phyloP scores from a whole-genome alignment of 768 basidiomycete genomes.

The Tricholoma terreum region DNA sequence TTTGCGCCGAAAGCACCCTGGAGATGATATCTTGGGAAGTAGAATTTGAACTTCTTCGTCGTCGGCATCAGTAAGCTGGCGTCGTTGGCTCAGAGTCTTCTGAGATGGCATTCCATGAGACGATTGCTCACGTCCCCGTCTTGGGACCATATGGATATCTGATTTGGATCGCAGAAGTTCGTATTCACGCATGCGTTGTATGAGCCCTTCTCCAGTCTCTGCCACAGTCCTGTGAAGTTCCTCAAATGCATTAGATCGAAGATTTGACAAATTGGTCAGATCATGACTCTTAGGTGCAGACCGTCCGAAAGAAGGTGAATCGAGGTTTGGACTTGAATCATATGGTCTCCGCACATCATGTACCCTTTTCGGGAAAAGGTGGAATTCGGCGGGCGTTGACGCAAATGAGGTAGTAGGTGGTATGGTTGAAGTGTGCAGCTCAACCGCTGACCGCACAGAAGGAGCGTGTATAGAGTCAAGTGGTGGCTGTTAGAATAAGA shows the following conservation, averaged over 20 bases:
- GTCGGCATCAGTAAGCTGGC: conserved; percentile 30
- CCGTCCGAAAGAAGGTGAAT: conserved; percentile 12
- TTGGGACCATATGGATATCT: conserved; percentile 36
- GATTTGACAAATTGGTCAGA: conserved; percentile 34
- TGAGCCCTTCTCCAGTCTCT: conserved; percentile 64
- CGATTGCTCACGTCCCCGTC: conserved; percentile 41
- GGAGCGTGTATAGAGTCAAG: conserved; percentile 20
- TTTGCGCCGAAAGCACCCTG: conserved; percentile 20
- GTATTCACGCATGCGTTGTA: conserved; percentile 72
- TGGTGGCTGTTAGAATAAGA: conserved; percentile 23
- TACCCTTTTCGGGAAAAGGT: conserved; percentile 32
- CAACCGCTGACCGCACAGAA: conserved; percentile 5
- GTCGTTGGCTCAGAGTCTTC: conserved; percentile 15
- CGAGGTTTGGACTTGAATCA: conserved; percentile 14
- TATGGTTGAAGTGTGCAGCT: conserved; percentile 12
- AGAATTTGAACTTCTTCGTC: conserved; percentile 62
- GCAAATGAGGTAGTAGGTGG: conserved; percentile 35
- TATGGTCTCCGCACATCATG: conserved; percentile 11
- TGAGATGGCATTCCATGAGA: conserved; percentile 19
- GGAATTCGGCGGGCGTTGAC: conserved; percentile 48
- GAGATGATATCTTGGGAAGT: conserved; percentile 19
- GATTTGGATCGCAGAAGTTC: conserved; percentile 50
- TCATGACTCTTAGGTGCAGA: conserved; percentile 15
- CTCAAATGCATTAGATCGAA: conserved; percentile 63
- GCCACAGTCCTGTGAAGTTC: conserved; percentile 61